Evolutionary conservation across 257 asterid genomes (phyloP).

Genomic region (Solanum neorickii): DNA sequence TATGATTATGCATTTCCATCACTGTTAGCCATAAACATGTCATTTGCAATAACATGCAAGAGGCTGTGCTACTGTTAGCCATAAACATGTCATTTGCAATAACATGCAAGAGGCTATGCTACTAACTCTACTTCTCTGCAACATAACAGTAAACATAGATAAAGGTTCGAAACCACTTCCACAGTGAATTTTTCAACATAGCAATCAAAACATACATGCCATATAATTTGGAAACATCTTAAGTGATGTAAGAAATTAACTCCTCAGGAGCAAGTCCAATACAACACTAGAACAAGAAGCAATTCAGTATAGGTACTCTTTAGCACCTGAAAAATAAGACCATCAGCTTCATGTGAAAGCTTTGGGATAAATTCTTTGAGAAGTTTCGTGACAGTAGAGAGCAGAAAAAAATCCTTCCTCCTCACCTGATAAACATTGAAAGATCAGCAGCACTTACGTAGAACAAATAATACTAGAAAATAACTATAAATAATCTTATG

Average conservation of each 20-base stretch:
- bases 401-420: slow-evolving; percentile 95
- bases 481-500: not conserved
- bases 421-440: slow-evolving; percentile 56
- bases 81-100: not conserved
- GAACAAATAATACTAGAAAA: not conserved
- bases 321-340: slow-evolving; percentile 92
- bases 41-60: not conserved
- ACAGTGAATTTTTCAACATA: not conserved
- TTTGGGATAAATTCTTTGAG: slow-evolving; percentile 78
- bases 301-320: not conserved
- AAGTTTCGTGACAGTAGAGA: slow-evolving; percentile 81
- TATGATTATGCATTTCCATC: not conserved
- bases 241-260: not conserved
- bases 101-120: not conserved
- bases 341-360: slow-evolving; percentile 97
- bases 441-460: slow-evolving; percentile 11
- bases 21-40: not conserved
- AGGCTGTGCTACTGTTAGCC: not conserved
- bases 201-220: not conserved
- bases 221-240: not conserved
- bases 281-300: not conserved
- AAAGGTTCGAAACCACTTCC: not conserved
- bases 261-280: not conserved
- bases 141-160: not conserved
- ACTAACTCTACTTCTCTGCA: not conserved